Conservation (phyloP, 1,284 basidiomycete genomes). For the Cryptococcus maquisensis region DNA sequence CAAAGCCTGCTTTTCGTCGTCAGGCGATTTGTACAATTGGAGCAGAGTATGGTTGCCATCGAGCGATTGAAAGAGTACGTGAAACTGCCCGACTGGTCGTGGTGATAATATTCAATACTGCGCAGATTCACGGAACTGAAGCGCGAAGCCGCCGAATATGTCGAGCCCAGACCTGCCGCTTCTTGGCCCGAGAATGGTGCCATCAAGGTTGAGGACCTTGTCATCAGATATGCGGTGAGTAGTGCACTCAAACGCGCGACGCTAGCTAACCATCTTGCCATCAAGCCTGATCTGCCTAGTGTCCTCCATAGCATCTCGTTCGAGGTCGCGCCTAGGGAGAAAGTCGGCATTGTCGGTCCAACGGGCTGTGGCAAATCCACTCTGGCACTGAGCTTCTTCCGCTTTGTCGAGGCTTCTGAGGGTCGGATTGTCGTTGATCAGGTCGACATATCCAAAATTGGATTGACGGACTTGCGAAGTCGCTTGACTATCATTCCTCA, state of each 20-base stretch:
- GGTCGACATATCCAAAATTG: slow-evolving; percentile 75
- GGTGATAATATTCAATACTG: background rate
- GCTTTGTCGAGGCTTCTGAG: slow-evolving; percentile 83
- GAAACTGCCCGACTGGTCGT: background rate
- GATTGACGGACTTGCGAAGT: slow-evolving; percentile 76
- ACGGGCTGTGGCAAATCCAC: slow-evolving; percentile 76
- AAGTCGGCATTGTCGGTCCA: slow-evolving; percentile 79
- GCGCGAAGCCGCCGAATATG: slow-evolving; percentile 70
- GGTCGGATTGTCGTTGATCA: slow-evolving; percentile 82
- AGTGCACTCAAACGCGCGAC: too few relatives aligned
- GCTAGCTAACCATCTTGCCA: background rate
- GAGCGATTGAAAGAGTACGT: slow-evolving; percentile 63
- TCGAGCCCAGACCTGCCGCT: slow-evolving; percentile 76
- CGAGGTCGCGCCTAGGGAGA: slow-evolving; percentile 59
- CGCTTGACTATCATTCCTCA: slow-evolving; percentile 89
- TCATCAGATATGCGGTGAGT: slow-evolving; percentile 81
- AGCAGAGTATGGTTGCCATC: slow-evolving; percentile 89
- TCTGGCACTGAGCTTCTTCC: slow-evolving; percentile 87
- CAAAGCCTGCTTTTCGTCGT: slow-evolving; percentile 61
- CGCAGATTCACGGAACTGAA: slow-evolving; percentile 68
- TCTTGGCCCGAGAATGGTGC: slow-evolving; percentile 75
- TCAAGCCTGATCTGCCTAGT: slow-evolving; percentile 61
- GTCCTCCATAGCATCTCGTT: slow-evolving; percentile 82
- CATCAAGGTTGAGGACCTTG: slow-evolving; percentile 73
- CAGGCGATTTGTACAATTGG: slow-evolving; percentile 72